These are phyloP conservation scores for Epithele typhae DNA, from an alignment of 768 basidiomycete species.

Conservation along the genomic window DNA sequence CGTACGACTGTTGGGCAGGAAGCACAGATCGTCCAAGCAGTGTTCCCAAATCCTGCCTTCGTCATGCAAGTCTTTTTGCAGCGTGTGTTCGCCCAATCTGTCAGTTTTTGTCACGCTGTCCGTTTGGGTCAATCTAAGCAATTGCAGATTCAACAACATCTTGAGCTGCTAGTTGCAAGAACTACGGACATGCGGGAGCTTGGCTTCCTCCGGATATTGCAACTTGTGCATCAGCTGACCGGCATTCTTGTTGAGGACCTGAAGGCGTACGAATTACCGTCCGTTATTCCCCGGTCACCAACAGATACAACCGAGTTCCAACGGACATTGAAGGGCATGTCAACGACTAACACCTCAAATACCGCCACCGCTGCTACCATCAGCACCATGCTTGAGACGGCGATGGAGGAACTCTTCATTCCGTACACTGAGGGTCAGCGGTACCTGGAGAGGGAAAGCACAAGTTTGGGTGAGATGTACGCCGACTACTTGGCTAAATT, in stretches of 20 bases:
- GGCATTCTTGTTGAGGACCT: slow-evolving; percentile 84
- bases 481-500: slow-evolving; percentile 66
- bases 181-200: slow-evolving; percentile 78
- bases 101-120: slow-evolving; percentile 34
- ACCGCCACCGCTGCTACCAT: slow-evolving; percentile 55
- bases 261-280: slow-evolving; percentile 83
- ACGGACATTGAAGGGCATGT: slow-evolving; percentile 40
- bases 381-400: slow-evolving; percentile 86
- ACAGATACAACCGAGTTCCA: slow-evolving; percentile 61
- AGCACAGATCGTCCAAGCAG: slow-evolving; percentile 96
- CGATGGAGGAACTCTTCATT: slow-evolving; percentile 94
- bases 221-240: slow-evolving; percentile 79
- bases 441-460: slow-evolving; percentile 90
- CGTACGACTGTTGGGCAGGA: slow-evolving; percentile 90
- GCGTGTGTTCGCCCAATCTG: slow-evolving; percentile 95
- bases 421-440: slow-evolving; percentile 89
- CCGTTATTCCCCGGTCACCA: slow-evolving; percentile 58
- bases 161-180: slow-evolving; percentile 82
- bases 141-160: slow-evolving; percentile 88
- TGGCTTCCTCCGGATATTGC: slow-evolving; percentile 85
- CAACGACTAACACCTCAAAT: slow-evolving; percentile 38
- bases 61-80: slow-evolving; percentile 99
- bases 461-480: slow-evolving; percentile 77
- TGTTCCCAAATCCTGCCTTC: slow-evolving; percentile 92
- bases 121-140: not conserved